phyloP scores from a whole-genome alignment of 176 grass and related monocot genomes.

The Calamus simplicifolius region DNA sequence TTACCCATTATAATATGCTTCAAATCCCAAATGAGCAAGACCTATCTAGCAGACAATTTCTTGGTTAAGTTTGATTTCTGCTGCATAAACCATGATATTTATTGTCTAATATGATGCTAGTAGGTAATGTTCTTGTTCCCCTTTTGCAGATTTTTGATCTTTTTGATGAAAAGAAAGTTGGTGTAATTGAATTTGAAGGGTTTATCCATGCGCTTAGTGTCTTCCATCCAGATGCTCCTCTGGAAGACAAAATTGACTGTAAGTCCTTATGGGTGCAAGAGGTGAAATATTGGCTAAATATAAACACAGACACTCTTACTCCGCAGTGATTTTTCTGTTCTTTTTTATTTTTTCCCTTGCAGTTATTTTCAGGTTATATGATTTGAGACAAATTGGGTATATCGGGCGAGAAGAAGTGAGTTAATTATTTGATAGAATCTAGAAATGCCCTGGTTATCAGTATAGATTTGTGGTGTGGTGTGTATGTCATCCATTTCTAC shows the following conservation, averaged over 20 bases:
- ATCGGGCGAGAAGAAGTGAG: slow-evolving; percentile 49
- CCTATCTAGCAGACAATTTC: too few relatives aligned
- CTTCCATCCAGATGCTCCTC: slow-evolving; percentile 57
- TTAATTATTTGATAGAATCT: not conserved
- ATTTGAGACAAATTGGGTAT: slow-evolving; percentile 61
- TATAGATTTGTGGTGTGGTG: not conserved
- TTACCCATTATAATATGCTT: too few relatives aligned
- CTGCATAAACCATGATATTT: too few relatives aligned
- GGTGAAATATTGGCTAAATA: not conserved
- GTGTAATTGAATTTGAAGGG: slow-evolving; percentile 58
- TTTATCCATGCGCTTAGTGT: slow-evolving; percentile 56
- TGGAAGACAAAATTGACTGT: slow-evolving; percentile 60
- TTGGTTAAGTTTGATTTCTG: too few relatives aligned
- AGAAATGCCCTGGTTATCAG: not conserved
- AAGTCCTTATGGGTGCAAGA: slow-evolving; percentile 3
- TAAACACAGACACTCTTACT: not conserved
- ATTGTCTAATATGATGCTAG: not conserved
- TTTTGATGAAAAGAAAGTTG: slow-evolving; percentile 69
- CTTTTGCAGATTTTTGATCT: slow-evolving; percentile 52
- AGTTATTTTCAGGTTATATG: slow-evolving; percentile 71
- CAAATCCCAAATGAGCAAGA: too few relatives aligned
- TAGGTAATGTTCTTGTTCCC: slow-evolving; percentile 12
- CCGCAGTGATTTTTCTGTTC: not conserved
- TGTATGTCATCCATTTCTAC: not conserved
- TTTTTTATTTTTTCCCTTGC: not conserved